phyloP scores from a whole-genome alignment of 768 basidiomycete genomes.

The Galerina marginata region DNA sequence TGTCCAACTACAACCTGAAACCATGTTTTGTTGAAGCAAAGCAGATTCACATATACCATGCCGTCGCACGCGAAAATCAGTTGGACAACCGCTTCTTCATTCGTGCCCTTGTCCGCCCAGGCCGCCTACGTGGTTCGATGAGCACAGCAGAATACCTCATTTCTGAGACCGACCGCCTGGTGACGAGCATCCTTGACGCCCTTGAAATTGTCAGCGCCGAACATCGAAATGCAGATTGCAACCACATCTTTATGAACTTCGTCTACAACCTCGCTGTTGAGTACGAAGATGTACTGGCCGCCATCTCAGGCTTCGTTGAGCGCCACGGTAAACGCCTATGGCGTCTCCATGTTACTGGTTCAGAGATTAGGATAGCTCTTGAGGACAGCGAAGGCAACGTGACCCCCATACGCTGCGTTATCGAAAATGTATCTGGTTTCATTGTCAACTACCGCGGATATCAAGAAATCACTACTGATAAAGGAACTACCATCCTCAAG shows the following conservation, averaged over 20 bases:
- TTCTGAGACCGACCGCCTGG: slow-evolving; percentile 96
- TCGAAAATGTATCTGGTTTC: slow-evolving; percentile 99
- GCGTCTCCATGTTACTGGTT: slow-evolving; percentile 97
- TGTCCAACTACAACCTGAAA: slow-evolving; percentile 95
- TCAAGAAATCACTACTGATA: slow-evolving; percentile 97
- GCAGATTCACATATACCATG: slow-evolving; percentile 98
- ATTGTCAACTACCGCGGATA: slow-evolving; percentile 98
- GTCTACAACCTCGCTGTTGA: slow-evolving; percentile 95
- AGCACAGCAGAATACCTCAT: slow-evolving; percentile 97
- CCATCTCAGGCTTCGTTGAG: slow-evolving; percentile 98
- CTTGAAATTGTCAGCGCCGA: slow-evolving; percentile 92
- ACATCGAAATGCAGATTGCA: slow-evolving; percentile 93
- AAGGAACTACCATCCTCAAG: slow-evolving; percentile 93
- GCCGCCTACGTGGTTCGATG: slow-evolving; percentile 90
- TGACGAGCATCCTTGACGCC: slow-evolving; percentile 92
- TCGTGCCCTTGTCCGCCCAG: slow-evolving; percentile 94
- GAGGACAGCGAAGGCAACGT: slow-evolving; percentile 96
- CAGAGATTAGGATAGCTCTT: slow-evolving; percentile 93
- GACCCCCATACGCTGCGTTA: slow-evolving; percentile 95
- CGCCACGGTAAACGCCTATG: slow-evolving; percentile 98
- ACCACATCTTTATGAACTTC: slow-evolving; percentile 99
- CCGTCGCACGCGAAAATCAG: slow-evolving; percentile 93
- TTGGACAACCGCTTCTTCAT: slow-evolving; percentile 99
- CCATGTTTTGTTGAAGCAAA: slow-evolving; percentile 97
- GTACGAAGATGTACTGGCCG: slow-evolving; percentile 96